A percentile compares a stretch with the other conserved stretches of the same genome.
phyloP scores from a whole-genome alignment of 2,329 filamentous ascomycete species.

The Onygenales sp. region DNA sequence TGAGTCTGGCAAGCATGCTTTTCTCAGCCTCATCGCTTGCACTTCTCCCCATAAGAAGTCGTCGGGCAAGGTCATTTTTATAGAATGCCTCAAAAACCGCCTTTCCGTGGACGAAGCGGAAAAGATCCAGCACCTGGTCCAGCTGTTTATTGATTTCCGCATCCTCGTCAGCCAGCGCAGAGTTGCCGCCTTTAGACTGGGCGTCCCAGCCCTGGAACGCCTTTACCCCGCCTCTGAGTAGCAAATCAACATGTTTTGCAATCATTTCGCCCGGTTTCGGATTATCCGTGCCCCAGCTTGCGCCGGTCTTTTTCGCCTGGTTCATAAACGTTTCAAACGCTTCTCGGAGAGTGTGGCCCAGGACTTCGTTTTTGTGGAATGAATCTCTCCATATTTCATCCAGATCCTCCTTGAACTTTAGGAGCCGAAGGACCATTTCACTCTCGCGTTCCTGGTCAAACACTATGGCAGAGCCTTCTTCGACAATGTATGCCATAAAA shows the following conservation, averaged over 20 bases:
- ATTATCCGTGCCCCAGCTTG: constrained; percentile 70
- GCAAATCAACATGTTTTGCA: constrained; percentile 83
- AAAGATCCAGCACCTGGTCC: constrained; percentile 85
- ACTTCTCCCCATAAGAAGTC: constrained; percentile 82
- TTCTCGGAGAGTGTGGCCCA: constrained; percentile 71
- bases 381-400: constrained; percentile 68
- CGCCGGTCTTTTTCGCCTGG: constrained; percentile 60
- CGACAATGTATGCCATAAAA: constrained; percentile 71
- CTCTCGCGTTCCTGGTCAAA: constrained; percentile 68
- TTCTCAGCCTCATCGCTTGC: constrained; percentile 92
- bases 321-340: constrained; percentile 90
- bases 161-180: constrained; percentile 71
- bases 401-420: constrained; percentile 70
- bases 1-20: constrained; percentile 86
- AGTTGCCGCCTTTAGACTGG: constrained; percentile 44
- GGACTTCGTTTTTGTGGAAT: constrained; percentile 66
- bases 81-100: constrained; percentile 98
- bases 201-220: constrained; percentile 62
- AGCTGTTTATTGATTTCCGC: constrained; percentile 84
- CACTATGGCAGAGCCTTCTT: constrained; percentile 66
- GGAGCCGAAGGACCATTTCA: constrained; percentile 75
- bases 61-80: constrained; percentile 88
- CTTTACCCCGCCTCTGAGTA: constrained; percentile 81
- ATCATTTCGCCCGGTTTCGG: constrained; percentile 98
- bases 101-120: constrained; percentile 94